A percentile compares a stretch with the other conserved stretches of the same genome.
These are phyloP conservation scores for Aspergillus quadricinctus DNA, from an alignment of 2,329 filamentous ascomycete genomes.

Conservation along the genomic window DNA sequence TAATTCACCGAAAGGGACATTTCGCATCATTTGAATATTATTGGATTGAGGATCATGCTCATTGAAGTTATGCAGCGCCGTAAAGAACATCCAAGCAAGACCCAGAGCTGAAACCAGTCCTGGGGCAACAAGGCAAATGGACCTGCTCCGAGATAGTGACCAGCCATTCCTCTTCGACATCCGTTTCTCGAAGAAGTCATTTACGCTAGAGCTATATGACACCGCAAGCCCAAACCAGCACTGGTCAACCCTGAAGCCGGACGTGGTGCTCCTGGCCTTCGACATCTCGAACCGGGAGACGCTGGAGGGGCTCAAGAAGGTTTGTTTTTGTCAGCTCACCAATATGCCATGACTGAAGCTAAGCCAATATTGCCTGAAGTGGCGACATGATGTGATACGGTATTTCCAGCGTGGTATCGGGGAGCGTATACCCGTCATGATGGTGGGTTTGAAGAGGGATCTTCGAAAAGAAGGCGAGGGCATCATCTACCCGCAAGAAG, in stretches of 20 bases:
- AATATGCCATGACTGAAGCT: neutral
- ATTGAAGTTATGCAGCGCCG: neutral
- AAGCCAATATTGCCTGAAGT: slow-evolving; percentile 24
- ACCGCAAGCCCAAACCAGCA: slow-evolving; percentile 52
- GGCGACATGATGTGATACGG: slow-evolving; percentile 39
- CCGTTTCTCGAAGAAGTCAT: slow-evolving; percentile 51
- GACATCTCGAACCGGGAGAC: slow-evolving; percentile 52
- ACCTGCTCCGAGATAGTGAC: slow-evolving; percentile 49
- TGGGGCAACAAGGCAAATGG: slow-evolving; percentile 32
- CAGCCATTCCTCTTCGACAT: slow-evolving; percentile 59
- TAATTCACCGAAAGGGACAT: neutral
- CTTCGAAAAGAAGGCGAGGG: slow-evolving; percentile 45
- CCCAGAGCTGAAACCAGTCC: slow-evolving; percentile 18
- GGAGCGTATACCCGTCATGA: slow-evolving; percentile 52
- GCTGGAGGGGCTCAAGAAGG: slow-evolving; percentile 44
- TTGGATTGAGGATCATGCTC: neutral
- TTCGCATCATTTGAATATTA: neutral
- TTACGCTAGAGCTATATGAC: slow-evolving; percentile 54
- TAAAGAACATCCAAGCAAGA: slow-evolving; percentile 17
- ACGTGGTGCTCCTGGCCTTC: slow-evolving; percentile 56
- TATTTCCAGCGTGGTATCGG: slow-evolving; percentile 48
- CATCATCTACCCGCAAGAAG: slow-evolving; percentile 41
- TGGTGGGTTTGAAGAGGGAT: slow-evolving; percentile 58
- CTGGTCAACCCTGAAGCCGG: slow-evolving; percentile 52
- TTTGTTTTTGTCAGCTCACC: slow-evolving; percentile 10